Base-by-base conservation (phyloP, 192 early-diverging fungal species). In the Coemansia sp. region DNA sequence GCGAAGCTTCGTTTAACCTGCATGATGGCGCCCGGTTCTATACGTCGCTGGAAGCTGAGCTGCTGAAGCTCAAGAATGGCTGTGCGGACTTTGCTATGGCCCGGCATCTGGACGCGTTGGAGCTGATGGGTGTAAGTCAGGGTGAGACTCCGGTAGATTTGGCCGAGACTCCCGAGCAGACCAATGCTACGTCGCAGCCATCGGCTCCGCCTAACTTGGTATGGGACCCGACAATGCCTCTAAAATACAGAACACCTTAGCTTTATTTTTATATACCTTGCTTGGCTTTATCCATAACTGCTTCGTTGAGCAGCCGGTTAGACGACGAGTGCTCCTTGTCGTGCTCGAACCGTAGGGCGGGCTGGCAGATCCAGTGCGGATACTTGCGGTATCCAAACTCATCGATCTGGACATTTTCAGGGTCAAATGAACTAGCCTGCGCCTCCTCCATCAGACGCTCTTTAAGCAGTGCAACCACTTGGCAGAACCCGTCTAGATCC, bases 21-120 rank as follows among this genome's bases (percentile, higher is more conserved):
- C 69, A 81, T 31, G 91, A 94, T 67, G 93, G 93, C 6, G 62
- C 58, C 3, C 59, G 86, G 72, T 92, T 91, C 63, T 92, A 89
- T 55, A 73, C 64, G 13, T 82, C 86, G 41, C 82, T 89, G 54
- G 85, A 86, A 48, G 65, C 80, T 14, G 84, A 86, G 43, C 40
- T 93, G 53, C 53, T 67, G 13, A 79, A 73, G 55, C 81, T 91
- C 44, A 65, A 71, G 45, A 74, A 81, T 20, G 86, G 82, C 28
- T 88, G 84, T 62, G 49, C 71, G 44, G 89, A 93, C 61, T 91
- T 84, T 72, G 83, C 76, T n/a, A 79, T 84, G 63, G 80, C 84
- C 0, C 60, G 91, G 30, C 72, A 84, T 39, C 56, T 88, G 47
- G 89, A 93, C 53, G 83, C 86, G 3, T 57, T 81, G 52, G 79